A percentile compares a stretch with the other conserved stretches of the same genome.
phyloP scores from a whole-genome alignment of 179 eudicot species.

The Spergularia azorica region DNA sequence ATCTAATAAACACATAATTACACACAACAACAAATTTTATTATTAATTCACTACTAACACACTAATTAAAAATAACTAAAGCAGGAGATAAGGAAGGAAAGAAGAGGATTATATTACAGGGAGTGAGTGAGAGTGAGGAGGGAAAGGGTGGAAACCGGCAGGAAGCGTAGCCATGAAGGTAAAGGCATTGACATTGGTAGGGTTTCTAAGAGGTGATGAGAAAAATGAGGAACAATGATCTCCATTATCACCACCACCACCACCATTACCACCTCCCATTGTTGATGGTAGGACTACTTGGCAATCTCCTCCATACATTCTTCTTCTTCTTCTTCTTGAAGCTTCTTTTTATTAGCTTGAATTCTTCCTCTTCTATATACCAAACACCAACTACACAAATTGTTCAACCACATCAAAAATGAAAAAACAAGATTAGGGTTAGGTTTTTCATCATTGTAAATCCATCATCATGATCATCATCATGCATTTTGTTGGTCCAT shows the following conservation, averaged over 20 bases:
- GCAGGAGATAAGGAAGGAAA: background rate
- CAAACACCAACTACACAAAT: background rate
- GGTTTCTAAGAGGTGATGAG: conserved; percentile 60
- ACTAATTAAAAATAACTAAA: background rate
- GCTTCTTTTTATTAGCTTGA: background rate
- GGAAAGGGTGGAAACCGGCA: conserved; percentile 50
- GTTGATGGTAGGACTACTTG: conserved; percentile 67
- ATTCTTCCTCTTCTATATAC: background rate
- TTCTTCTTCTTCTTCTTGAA: conserved; percentile 1
- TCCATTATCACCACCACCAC: conserved; percentile 49
- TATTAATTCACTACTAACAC: background rate
- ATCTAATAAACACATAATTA: conserved; percentile 11
- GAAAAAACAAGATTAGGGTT: conserved; percentile 24
- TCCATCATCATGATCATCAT: background rate
- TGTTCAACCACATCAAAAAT: background rate
- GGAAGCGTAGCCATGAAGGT: conserved; percentile 76
- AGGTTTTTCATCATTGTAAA: conserved; percentile 5
- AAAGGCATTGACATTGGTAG: conserved; percentile 46
- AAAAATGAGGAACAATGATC: conserved; percentile 48
- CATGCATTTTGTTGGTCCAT: background rate
- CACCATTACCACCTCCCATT: conserved; percentile 42
- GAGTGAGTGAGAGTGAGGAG: conserved; percentile 42
- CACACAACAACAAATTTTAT: background rate
- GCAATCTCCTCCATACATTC: conserved; percentile 84
- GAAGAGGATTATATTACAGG: conserved; percentile 46